These are phyloP conservation scores for Cystobasidium onofrii DNA, from an alignment of 768 basidiomycete genomes.

Conservation along the genomic window DNA sequence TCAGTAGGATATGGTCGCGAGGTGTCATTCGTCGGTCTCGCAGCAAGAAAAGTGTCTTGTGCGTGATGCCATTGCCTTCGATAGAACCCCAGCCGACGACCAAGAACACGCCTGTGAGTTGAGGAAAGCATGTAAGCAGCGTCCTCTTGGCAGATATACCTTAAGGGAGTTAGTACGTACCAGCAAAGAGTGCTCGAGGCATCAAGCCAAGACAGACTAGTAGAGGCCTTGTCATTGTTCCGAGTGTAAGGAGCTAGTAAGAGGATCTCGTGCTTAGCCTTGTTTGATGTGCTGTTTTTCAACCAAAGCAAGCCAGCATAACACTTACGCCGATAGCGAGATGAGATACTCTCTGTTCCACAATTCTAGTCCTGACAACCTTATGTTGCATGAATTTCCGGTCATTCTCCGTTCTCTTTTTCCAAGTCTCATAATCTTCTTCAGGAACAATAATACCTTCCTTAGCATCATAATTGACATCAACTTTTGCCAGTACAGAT, in stretches of 20 bases:
- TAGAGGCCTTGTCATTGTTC: slow-evolving; percentile 73
- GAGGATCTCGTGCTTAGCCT: background rate
- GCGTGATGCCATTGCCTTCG: slow-evolving; percentile 69
- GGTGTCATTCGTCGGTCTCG: slow-evolving; percentile 61
- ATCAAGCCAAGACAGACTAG: slow-evolving; percentile 69
- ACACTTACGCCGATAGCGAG: slow-evolving; percentile 71
- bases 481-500: slow-evolving; percentile 36
- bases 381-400: slow-evolving; percentile 35
- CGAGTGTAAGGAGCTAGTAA: slow-evolving; percentile 48
- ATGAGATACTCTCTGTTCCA: slow-evolving; percentile 90
- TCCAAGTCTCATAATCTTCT: slow-evolving; percentile 33
- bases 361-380: slow-evolving; percentile 55
- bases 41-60: slow-evolving; percentile 69
- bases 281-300: background rate
- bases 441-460: slow-evolving; percentile 35
- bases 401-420: slow-evolving; percentile 14
- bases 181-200: slow-evolving; percentile 54
- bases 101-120: slow-evolving; percentile 26
- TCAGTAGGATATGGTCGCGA: slow-evolving; percentile 58
- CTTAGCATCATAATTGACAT: slow-evolving; percentile 30
- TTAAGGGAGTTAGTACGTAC: slow-evolving; percentile 26
- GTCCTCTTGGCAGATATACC: no score
- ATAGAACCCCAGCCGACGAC: slow-evolving; percentile 76
- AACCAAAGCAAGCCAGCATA: background rate
- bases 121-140: background rate